Base-by-base conservation (phyloP, 768 basidiomycete genomes). In the Podaxis sp. region DNA sequence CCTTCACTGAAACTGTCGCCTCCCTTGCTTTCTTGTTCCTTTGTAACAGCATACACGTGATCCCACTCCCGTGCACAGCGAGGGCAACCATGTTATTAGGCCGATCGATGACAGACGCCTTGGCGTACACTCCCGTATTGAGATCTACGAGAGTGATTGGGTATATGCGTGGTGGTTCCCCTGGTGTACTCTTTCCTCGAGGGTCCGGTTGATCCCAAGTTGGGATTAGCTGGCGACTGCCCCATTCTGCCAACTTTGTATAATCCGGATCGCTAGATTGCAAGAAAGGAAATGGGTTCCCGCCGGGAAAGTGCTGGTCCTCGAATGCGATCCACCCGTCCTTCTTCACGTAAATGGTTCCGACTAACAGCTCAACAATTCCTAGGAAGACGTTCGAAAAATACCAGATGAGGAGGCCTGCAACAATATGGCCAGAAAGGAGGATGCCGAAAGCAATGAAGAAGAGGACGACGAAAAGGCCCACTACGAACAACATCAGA, bases 21-120 rank as follows among this genome's bases (percentile, higher is more conserved):
- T n/a, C 33, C 2, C 33, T 48, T 10, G 30, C 38, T 41, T 56
- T 63, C 11, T 60, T 48, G 2, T 67, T 51, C 36, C 69, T 66
- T 44, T 66, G 24, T 2, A 71, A 37, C 13, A 71, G 53, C 66
- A 71, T 70, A 46, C 69, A 68, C 1, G 69, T 67, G 12, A 69
- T 60, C 2, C 68, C 70, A 41, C 63, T 63, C 20, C 68, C 67
- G 26, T 69, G 68, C 7, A 69, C 51, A 5, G 68, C 68, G 13
- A 69, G 51, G 7, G 56, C 10, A 11, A 69, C 58, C 54, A 68
- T 50, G 24, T 51, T 49, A 20, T 65, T 67, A 5, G 64, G 61
- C 17, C 33, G 26, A 11, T 49, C 55, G 20, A 50, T 52, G 4
- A 64, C 67, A 13, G 40, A 50, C 2, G 56, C 58, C 8, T 40